Evolutionary conservation across 768 basidiomycete species (phyloP), one percentile per base, ranked within the genome.

Genomic region (Kwoniella newhampshirensis): DNA sequence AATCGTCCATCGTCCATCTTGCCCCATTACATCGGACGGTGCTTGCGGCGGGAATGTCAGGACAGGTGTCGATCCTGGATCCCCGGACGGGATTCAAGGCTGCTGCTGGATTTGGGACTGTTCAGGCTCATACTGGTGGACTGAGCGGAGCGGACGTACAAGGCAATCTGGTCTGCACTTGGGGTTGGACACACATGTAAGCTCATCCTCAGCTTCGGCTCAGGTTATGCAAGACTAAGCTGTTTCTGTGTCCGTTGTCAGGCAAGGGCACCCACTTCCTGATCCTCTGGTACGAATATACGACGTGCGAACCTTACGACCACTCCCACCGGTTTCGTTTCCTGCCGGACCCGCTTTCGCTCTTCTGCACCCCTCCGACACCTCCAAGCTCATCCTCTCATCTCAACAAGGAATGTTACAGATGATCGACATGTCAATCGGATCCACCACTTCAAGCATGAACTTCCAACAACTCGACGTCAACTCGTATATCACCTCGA

Each of bases 211-310:
- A n/a, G n/a, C n/a, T n/a, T n/a, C n/a, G n/a, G n/a, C n/a, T n/a
- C n/a, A n/a, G n/a, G 28, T 15, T 5, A 41, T 20, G 40, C 20
- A 20, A 35, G 17, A 18, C 13, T 15, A 9, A 17, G 2, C 43
- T 54, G 30, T 45, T 43, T 15, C 39, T 12, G 11, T 30, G 15
- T 12, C 3, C 36, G 12, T 12, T 21, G 18, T 37, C 68, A 96
- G 93, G 75, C 90, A 89, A 76, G 86, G 87, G 6, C 86, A 87
- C 44, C 91, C 93, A 4, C 83, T 87, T 52, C 88, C 89, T 0
- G 94, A 97, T 73, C 89, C 91, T 2, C 80, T 92, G 30, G 90
- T 99, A 62, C 96, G 94, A 77, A 81, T 97, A 12, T 96, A 87
- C 67, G 94, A 99, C 75, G 68, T 90, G 27, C 86, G 94, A 27